Conservation (phyloP, 23 red algal species). For the Gracilaria gracilis region DNA sequence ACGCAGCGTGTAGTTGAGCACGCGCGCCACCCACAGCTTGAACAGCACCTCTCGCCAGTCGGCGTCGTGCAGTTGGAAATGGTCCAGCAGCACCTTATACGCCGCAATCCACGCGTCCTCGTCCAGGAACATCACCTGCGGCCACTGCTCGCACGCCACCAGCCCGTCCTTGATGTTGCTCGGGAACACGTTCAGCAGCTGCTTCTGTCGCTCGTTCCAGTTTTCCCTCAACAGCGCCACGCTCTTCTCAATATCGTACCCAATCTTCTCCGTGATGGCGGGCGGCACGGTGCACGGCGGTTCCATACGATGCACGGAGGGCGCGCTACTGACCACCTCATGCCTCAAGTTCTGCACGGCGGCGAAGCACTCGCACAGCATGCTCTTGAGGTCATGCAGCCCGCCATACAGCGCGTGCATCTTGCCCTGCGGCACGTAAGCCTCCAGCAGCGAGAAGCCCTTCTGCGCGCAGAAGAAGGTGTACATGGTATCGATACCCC, state of each 20-base stretch:
- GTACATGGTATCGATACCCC: conserved; percentile 87
- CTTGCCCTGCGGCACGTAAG: conserved; percentile 71
- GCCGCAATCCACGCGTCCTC: conserved; percentile 53
- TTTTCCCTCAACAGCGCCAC: conserved; percentile 44
- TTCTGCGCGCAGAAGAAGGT: conserved; percentile 74
- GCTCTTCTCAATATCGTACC: conserved; percentile 68
- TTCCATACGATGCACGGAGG: conserved; percentile 46
- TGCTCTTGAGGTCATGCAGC: conserved; percentile 58
- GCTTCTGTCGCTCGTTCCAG: conserved; percentile 67
- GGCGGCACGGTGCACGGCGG: conserved; percentile 16
- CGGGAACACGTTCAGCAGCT: conserved; percentile 37
- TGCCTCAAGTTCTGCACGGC: conserved; percentile 59
- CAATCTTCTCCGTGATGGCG: conserved; percentile 23
- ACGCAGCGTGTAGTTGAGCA: conserved; percentile 80
- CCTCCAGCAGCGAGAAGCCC: conserved; percentile 62
- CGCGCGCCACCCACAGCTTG: conserved; percentile 82
- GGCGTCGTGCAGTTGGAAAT: conserved; percentile 45
- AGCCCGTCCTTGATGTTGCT: conserved; percentile 7
- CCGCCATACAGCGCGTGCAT: conserved; percentile 81
- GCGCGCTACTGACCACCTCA: conserved; percentile 4
- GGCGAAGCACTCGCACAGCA: conserved; percentile 81
- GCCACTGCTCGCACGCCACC: conserved; percentile 42
- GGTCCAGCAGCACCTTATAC: conserved; percentile 59
- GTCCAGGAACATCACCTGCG: conserved; percentile 69
- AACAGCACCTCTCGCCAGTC: conserved; percentile 85